Evolutionary conservation across 352 stramenopile species (phyloP).

Genomic region (Globisporangium emineosum): DNA sequence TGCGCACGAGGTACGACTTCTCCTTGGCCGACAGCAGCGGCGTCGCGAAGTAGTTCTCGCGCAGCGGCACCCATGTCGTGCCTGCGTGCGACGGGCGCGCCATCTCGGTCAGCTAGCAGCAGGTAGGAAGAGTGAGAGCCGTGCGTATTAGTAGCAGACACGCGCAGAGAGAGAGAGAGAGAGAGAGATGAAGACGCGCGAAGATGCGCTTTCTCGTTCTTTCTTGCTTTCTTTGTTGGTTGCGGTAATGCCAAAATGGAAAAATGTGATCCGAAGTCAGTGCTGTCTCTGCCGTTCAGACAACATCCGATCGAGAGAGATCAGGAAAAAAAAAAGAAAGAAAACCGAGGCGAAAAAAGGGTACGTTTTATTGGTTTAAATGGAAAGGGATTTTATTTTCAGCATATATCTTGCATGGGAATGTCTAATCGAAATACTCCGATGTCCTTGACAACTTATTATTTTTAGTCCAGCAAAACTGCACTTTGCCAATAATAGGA

Average conservation of each 20-base stretch:
- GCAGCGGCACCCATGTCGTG: constrained; percentile 60
- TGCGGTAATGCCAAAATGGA: not conserved
- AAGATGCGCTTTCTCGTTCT: not conserved
- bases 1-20: constrained; percentile 73
- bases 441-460: no score
- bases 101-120: constrained; percentile 4
- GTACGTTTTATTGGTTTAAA: no score
- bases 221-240: not conserved
- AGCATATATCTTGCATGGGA: no score
- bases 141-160: not conserved
- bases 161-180: not conserved
- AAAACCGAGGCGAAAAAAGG: no score
- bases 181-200: not conserved
- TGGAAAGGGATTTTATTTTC: no score
- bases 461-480: no score
- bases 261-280: not conserved
- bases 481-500: no score
- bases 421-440: no score
- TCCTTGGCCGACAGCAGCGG: constrained; percentile 66
- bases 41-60: constrained; percentile 73
- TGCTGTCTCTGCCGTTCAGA: not conserved
- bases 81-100: constrained; percentile 7
- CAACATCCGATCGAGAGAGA: not conserved
- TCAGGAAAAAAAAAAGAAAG: not conserved
- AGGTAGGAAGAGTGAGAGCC: not conserved